Percentiles rank a stretch among this genome's conserved stretches.
These are phyloP conservation scores for Viola pubescens DNA, from an alignment of 441 rosid genomes.

Conservation along the genomic window DNA sequence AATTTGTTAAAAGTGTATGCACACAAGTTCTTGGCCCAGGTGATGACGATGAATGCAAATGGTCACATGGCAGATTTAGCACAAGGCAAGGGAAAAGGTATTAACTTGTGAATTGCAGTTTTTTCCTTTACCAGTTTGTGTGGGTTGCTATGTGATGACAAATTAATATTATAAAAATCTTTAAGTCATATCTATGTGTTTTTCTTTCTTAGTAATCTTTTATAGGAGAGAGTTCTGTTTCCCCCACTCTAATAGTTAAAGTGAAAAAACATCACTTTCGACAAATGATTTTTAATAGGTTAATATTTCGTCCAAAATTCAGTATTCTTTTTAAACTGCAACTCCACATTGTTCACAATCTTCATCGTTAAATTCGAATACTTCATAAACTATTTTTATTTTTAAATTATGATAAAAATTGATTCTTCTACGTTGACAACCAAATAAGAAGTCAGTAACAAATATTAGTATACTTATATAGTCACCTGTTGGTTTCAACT, in stretches of 20 bases:
- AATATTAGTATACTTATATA: not conserved
- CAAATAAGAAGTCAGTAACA: not conserved
- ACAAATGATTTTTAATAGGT: too few relatives aligned
- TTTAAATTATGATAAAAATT: too few relatives aligned
- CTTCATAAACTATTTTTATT: not conserved
- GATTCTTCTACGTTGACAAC: not conserved
- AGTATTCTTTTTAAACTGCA: not conserved
- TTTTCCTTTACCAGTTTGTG: not conserved
- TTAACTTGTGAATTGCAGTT: not conserved
- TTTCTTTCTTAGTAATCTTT: not conserved
- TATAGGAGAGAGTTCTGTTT: too few relatives aligned
- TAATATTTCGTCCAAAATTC: not conserved
- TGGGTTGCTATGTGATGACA: not conserved
- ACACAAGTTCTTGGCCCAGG: conserved; percentile 16
- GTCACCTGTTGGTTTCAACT: not conserved
- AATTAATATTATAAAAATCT: not conserved
- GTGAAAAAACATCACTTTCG: too few relatives aligned
- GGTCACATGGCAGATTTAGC: not conserved
- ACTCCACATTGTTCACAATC: not conserved
- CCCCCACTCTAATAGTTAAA: too few relatives aligned
- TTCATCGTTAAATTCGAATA: not conserved
- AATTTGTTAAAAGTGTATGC: conserved; percentile 7
- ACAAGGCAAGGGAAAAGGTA: not conserved
- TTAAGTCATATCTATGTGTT: not conserved
- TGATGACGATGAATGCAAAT: not conserved